Base-by-base conservation (phyloP, 495 filamentous ascomycete genomes). In the Lasiosphaeria hispida region DNA sequence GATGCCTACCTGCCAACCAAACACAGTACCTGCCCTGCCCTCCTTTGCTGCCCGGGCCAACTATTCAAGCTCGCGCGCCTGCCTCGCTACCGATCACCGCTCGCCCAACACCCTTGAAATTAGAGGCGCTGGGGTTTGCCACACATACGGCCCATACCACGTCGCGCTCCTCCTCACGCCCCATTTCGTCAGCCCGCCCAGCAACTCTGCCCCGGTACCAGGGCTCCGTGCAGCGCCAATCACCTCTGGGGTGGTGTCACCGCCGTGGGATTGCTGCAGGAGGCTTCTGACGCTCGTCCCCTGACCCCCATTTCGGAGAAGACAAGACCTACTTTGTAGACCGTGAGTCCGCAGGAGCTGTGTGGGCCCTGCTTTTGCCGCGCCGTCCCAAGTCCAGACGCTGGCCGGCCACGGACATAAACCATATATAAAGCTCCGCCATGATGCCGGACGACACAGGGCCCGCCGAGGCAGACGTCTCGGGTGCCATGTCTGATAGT, bases 401-500 rank as follows among this genome's bases (percentile, higher is more conserved):
- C 47, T 53, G 52, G 51, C 52, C 57, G 60, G 11, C 43, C 54
- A 62, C 47, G 53, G 61, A 53, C 51, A 61, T 61, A 42, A 55
- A 55, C 68, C 66, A 61, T 75, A 75, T 79, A 80, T 78, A 77
- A 71, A 74, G 66, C 62, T 69, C 66, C 68, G 72, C 67, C 73
- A 74, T 58, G 58, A 79, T 79, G 75, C 73, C 74, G 63, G 74
- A 77, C 61, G 70, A 76, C 68, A 62, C 67, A 52, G 72, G 71
- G 38, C 70, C 69, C 63, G 63, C 73, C 63, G 75, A 70, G 63
- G 65, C 71, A 69, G 76, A 78, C 57, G 74, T 78, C 70, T 81
- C 78, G 63, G 80, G 78, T 72, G 73, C 72, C 59, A 76, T 77
- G 71, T 83, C 81, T 62, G 81, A 81, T 53, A 79, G 76, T 62